These are phyloP conservation scores for Vaccinium myrtillus DNA, from an alignment of 148 eudicot species.

Conservation along the genomic window DNA sequence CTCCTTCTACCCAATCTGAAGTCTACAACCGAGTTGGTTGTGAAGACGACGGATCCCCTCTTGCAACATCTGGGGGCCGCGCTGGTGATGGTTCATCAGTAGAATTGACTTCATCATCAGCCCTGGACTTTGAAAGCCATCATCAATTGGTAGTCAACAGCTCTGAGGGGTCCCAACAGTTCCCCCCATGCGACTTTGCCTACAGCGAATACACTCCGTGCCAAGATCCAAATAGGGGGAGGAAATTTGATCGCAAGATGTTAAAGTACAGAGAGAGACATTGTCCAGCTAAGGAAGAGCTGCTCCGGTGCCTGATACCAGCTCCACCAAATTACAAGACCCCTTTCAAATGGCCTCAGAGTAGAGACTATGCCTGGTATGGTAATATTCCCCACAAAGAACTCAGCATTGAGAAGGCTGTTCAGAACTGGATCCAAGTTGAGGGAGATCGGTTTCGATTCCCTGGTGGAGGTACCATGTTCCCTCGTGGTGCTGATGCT, in stretches of 20 bases:
- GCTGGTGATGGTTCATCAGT: slow-evolving; percentile 17
- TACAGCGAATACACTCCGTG: slow-evolving; percentile 88
- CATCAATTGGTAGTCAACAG: slow-evolving; percentile 52
- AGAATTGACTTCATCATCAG: background rate
- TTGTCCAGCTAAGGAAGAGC: slow-evolving; percentile 75
- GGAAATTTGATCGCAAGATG: slow-evolving; percentile 72
- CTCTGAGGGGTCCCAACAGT: slow-evolving; percentile 26
- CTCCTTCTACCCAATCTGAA: slow-evolving; percentile 37
- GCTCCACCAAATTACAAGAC: slow-evolving; percentile 83
- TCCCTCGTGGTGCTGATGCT: slow-evolving; percentile 90
- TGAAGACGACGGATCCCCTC: slow-evolving; percentile 18
- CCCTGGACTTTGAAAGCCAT: slow-evolving; percentile 73
- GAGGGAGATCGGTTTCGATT: slow-evolving; percentile 87
- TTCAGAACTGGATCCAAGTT: slow-evolving; percentile 92
- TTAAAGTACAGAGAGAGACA: slow-evolving; percentile 85
- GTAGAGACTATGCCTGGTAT: slow-evolving; percentile 87
- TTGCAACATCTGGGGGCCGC: slow-evolving; percentile 3
- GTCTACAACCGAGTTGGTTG: slow-evolving; percentile 38
- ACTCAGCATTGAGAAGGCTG: slow-evolving; percentile 91
- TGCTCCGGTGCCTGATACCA: slow-evolving; percentile 69
- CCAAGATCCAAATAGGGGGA: slow-evolving; percentile 62
- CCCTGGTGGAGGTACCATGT: slow-evolving; percentile 98
- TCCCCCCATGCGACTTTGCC: slow-evolving; percentile 65
- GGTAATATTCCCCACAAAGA: slow-evolving; percentile 93
- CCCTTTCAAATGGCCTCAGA: slow-evolving; percentile 96